Conservation (phyloP, 495 filamentous ascomycete species). For the Tuber borchii region DNA sequence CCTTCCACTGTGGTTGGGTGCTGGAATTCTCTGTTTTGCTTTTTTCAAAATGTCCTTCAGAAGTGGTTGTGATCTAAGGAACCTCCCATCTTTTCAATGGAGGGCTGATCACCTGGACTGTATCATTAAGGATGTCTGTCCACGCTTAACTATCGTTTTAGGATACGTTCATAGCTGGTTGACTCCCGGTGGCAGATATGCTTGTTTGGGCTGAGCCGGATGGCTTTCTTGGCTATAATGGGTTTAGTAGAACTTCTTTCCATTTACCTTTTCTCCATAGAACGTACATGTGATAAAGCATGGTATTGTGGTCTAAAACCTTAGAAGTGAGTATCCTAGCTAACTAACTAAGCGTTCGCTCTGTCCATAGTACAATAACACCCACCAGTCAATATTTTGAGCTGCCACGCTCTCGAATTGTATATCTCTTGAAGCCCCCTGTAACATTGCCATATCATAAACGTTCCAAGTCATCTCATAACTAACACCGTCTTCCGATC, state of each 20-base stretch:
- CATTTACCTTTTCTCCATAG: neutral
- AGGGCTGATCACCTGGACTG: neutral
- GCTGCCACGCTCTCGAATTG: too few relatives aligned
- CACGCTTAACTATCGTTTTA: neutral
- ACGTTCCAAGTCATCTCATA: too few relatives aligned
- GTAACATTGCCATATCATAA: too few relatives aligned
- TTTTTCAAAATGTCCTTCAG: neutral
- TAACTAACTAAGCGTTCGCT: too few relatives aligned
- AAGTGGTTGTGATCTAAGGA: neutral
- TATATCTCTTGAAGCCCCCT: too few relatives aligned
- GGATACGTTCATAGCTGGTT: neutral
- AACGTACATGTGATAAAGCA: neutral
- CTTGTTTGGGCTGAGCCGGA: neutral
- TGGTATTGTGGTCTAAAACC: too few relatives aligned
- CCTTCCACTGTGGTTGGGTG: neutral
- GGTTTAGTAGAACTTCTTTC: neutral
- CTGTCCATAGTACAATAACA: too few relatives aligned
- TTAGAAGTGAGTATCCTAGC: too few relatives aligned
- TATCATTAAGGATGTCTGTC: neutral
- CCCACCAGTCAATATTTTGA: too few relatives aligned
- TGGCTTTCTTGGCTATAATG: neutral
- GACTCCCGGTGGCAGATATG: neutral
- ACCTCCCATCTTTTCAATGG: neutral
- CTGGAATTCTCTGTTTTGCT: neutral
- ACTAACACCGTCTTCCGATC: too few relatives aligned